Base-by-base conservation (phyloP, 2,329 filamentous ascomycete species). In the Graphilbum fragrans region DNA sequence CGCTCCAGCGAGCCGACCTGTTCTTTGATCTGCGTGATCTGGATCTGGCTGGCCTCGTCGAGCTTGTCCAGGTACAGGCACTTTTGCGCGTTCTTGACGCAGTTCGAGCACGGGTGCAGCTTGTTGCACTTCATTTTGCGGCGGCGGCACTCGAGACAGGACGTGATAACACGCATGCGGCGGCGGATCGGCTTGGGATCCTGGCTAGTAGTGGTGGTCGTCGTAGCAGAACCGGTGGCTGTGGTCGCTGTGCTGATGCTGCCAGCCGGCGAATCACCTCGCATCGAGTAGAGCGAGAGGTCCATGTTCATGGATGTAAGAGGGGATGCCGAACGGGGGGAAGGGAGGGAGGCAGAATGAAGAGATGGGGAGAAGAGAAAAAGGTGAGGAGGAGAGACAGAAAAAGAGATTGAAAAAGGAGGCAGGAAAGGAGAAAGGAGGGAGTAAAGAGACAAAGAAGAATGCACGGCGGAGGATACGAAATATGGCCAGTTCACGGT, bases 91-190 rank as follows among this genome's bases (percentile, higher is more conserved):
- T 69, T 68, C 50, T 70, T 72, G 47, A 61, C 61, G 58, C 77
- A 82, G 57, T 84, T 84, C 48, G 67, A 68, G 55, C 83, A 90
- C 45, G 84, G 81, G 39, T 81, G 71, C 18, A 58, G 67, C 60
- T 84, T 86, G 62, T 85, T 80, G 61, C 84, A 90, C 57, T 83
- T 85, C 42, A 87, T 65, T 60, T 90, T 90, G 33, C 84, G 72
- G 19, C 82, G 74, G 32, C 84, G 72, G 55, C 81, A 86, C 57
- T 82, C 76, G 27, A 81, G 68, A 55, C 79, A 85, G 22, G 76
- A 80, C 46, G 73, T 72, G 57, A 84, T 80, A 66, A 81, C 72
- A 53, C 75, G 68, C 63, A 81, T 73, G 48, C 78, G 66, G 35
- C 77, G 65, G 25, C 73, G 67, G 45, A 77, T 72, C 3, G 65